Base-by-base conservation (phyloP, 2,329 filamentous ascomycete genomes). In the Arthrobotrys sinensis region DNA sequence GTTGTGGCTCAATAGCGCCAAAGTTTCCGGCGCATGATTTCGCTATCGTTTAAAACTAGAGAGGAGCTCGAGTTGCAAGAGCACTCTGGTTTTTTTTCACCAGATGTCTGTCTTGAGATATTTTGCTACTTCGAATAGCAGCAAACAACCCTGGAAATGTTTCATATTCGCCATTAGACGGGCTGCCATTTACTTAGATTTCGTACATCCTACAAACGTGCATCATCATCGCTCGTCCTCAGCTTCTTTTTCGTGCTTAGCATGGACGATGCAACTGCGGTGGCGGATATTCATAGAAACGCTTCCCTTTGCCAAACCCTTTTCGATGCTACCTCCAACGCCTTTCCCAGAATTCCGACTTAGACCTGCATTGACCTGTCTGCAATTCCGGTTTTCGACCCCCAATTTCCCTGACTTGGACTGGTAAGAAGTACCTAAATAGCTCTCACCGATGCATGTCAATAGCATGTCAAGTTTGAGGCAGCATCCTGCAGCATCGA, bases 1-100 rank as follows among this genome's bases (percentile, higher is more conserved):
- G 19, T 45, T 52, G 36, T 77, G 48, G 62, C 67, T 72, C 52
- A 72, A 78, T 72, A 66, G 24, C 63, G 52, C 62, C 75, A 78
- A 78, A 78, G 67, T 78, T 72, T 78, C 75, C 75, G 75, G 67
- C 67, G 75, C 75, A 78, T 72, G 67, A 67, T 78, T 78, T 78
- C 45, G 45, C 62, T 72, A 68, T 78, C 67, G 52, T 75, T 68
- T 67, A 67, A 57, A 48, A 50, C 32, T 14, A 46, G 66, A 78
- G 75, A 78, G 75, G 75, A 78, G 75, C 75, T 78, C 75, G 50
- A 68, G 46, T 71, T 19, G 28, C 63, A 65, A 65, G 45, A 40
- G 60, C 67, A 40, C 71, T 78, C 75, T 45, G 10, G 34, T 50
- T 78, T 72, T 71, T 70, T 64, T 21, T 21, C 55, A 11, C 67